phyloP scores from a whole-genome alignment of 2,329 filamentous ascomycete species.

The Leptodontidium sp. region DNA sequence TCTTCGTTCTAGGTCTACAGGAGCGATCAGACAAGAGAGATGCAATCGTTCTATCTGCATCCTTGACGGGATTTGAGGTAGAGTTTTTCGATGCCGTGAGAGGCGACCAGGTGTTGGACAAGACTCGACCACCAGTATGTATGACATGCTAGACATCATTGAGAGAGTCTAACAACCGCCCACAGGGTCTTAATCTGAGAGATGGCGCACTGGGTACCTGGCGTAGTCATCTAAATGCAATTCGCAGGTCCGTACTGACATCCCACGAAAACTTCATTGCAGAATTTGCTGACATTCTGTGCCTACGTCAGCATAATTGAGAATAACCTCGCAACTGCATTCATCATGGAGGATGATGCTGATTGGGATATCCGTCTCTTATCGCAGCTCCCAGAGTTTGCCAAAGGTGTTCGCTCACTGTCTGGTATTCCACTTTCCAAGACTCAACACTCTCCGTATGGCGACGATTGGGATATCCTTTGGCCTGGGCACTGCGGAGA shows the following conservation, averaged over 20 bases:
- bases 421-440: constrained; percentile 21
- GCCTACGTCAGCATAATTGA: constrained; percentile 44
- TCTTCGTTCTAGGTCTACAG: constrained; percentile 56
- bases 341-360: constrained; percentile 54
- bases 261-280: not conserved
- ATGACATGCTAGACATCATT: not conserved
- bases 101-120: constrained; percentile 50
- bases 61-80: constrained; percentile 52
- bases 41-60: constrained; percentile 53
- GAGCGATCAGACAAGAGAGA: constrained; percentile 58
- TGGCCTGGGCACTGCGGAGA: constrained; percentile 50
- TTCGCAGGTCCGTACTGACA: constrained; percentile 39
- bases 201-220: constrained; percentile 50
- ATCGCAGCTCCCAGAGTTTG: constrained; percentile 45
- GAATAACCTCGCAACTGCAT: constrained; percentile 47
- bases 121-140: constrained; percentile 49
- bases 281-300: not conserved
- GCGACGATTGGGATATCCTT: constrained; percentile 50
- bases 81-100: constrained; percentile 55
- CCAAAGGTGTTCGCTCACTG: constrained; percentile 30
- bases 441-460: constrained; percentile 42
- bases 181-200: constrained; percentile 13
- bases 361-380: constrained; percentile 54
- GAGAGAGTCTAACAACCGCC: not conserved
- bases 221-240: constrained; percentile 51